Evolutionary conservation across 2,329 filamentous ascomycete species (phyloP), one percentile per base, ranked within the genome.

Genomic region (Saccharata proteae): DNA sequence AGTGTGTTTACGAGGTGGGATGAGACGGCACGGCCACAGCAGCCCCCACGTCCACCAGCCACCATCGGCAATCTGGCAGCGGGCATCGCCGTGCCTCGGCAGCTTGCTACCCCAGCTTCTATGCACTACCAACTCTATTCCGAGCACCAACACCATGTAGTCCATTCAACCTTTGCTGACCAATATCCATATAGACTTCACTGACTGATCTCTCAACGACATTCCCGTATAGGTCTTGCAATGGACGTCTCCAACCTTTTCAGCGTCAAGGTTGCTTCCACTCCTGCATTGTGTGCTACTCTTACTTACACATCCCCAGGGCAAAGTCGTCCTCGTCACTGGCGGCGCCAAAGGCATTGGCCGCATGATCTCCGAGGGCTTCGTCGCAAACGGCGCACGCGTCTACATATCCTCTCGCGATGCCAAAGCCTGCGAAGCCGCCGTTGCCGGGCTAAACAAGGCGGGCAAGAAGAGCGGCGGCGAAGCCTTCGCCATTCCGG

Each of bases 321-420:
- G 49, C 49, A 62, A 61, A 47, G 44, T 61, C n/a, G 54, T 63
- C 30, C 54, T 64, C 37, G 50, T 64, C 11, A 64, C 60, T 3
- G 60, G 61, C 38, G 60, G 59, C 19, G 59, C 59, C 4, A 62
- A 76, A 47, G 74, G 74, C 40, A 71, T 79, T 40, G 75, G 75
- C 11, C 69, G 68, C 37, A 79, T 79, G 74, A 79, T 80, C 40
- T 69, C 71, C 18, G 61, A 73, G 35, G 75, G 72, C 35, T 78
- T 75, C 53, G 63, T 77, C n/a, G 49, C 61, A 35, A 77, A 76
- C 52, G 72, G 74, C 35, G 66, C 64, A 11, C 77, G 69, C 39
- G 77, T 82, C 5, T 82, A 80, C 59, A 76, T 83, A 39, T 74
- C 72, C 5, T 77, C 72, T 5, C 66, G 72, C 15, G 76, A 78